Base-by-base conservation (phyloP, 2,329 filamentous ascomycete species). In the Dactylellina drechsleri region DNA sequence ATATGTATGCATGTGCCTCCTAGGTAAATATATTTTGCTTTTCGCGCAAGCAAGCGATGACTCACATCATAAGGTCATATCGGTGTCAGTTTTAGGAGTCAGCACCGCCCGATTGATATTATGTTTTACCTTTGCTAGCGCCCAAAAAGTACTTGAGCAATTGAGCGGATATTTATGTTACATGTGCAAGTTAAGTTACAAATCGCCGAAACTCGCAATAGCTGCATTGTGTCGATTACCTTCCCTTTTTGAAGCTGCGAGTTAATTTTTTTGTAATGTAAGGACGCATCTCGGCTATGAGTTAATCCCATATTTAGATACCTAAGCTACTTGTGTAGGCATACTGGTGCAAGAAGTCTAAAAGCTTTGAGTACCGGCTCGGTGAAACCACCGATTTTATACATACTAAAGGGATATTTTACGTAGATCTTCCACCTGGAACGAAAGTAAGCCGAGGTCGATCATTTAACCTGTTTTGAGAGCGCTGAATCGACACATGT, bases 181-280 rank as follows among this genome's bases (percentile, higher is more conserved):
- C 65, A 56, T 40, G 23, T 56, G 40, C 45, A 40, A 49, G 36
- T 57, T 23, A 23, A 23, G 23, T 23, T 7, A 36, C 31, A 36
- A 7, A 7, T 12, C 2, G 12, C 41, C 28, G 47, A 40, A 20
- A 47, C 41, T 45, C 45, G 18, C 36, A 41, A 20, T n/a, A 36
- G 28, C 56, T 61, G 65, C 65, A 61, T 7, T 36, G 31, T 61
- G 65, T 56, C 57, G 65, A 68, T 68, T 60, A 68, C 61, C 60
- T 68, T 60, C 65, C 49, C 5, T 47, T 40, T 68, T 54, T 36
- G 52, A 67, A 45, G 28, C 31, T 10, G 12, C 20, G n/a, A 10
- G 23, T 5, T 15, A 47, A 18, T 20, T 18, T 13, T 13, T 20
- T 20, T 52, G 3, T 2, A 10, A 52, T 23, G 49, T 20, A 52